Conservation (phyloP, 345 rosid genomes). For the Anastatica hierochuntica region DNA sequence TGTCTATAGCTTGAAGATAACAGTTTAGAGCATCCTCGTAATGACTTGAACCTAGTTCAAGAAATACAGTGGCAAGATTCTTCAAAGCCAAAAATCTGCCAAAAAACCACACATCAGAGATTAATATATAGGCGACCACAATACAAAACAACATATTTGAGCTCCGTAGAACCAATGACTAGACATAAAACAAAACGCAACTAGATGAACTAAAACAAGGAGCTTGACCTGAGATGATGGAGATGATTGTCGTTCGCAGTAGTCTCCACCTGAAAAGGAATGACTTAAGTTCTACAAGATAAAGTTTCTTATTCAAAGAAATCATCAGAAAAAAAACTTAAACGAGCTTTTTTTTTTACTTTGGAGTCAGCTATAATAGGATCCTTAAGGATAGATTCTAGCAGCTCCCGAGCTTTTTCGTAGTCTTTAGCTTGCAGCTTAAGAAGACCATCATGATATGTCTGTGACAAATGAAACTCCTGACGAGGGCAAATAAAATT, state of each 20-base stretch:
- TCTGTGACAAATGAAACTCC: slow-evolving; percentile 93
- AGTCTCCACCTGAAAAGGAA: slow-evolving; percentile 46
- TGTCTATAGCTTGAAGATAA: slow-evolving; percentile 96
- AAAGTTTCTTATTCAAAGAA: background rate
- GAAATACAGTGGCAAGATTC: slow-evolving; percentile 84
- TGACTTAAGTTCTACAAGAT: background rate
- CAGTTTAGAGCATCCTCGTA: slow-evolving; percentile 78
- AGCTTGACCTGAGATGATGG: slow-evolving; percentile 73
- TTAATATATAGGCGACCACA: background rate
- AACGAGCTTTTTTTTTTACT: slow-evolving; percentile 23
- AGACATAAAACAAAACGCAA: slow-evolving; percentile 11
- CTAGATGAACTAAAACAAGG: background rate
- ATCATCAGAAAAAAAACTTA: background rate
- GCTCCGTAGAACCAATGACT: background rate
- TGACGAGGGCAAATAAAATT: slow-evolving; percentile 15
- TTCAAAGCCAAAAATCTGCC: slow-evolving; percentile 89
- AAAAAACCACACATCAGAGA: slow-evolving; percentile 6
- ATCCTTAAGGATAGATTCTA: slow-evolving; percentile 75
- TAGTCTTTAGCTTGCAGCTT: slow-evolving; percentile 85
- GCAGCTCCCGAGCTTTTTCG: slow-evolving; percentile 60
- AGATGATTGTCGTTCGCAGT: slow-evolving; percentile 64
- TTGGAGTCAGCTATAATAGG: slow-evolving; percentile 66
- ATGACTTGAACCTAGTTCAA: slow-evolving; percentile 77
- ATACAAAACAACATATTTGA: background rate
- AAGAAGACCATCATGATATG: slow-evolving; percentile 83